A percentile compares a stretch with the other conserved stretches of the same genome.
Conservation (phyloP, 169 alveolate species). For the Babesia sp. region DNA sequence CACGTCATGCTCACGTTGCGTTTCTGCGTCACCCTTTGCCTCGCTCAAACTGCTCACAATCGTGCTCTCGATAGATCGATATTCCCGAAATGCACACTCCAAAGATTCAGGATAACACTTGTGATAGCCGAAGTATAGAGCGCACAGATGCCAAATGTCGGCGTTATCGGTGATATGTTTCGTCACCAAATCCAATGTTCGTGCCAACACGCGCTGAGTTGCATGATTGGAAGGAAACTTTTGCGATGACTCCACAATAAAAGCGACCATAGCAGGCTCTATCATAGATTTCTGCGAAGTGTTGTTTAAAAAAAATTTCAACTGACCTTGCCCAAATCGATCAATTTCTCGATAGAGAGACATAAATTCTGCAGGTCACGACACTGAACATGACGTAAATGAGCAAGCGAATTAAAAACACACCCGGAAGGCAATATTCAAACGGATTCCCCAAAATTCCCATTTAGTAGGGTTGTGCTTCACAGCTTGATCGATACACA, state of each 20-base stretch:
- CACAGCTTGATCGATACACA: conserved; percentile 75
- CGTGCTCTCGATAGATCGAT: conserved; percentile 38
- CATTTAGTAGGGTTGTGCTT: conserved; percentile 70
- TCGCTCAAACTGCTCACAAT: conserved; percentile 30
- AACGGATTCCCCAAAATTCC: conserved; percentile 78
- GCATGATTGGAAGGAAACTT: conserved; percentile 26
- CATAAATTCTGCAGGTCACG: conserved; percentile 72
- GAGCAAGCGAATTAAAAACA: background rate
- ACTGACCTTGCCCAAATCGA: conserved; percentile 64
- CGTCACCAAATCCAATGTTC: conserved; percentile 55
- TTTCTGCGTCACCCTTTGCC: conserved; percentile 35
- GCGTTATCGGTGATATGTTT: conserved; percentile 47
- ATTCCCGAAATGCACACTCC: conserved; percentile 56
- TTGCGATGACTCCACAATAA: conserved; percentile 41
- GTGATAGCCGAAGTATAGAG: conserved; percentile 39
- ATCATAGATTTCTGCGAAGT: conserved; percentile 52
- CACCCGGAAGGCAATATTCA: conserved; percentile 65
- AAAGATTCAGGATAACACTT: conserved; percentile 49
- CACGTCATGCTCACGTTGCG: conserved; percentile 47
- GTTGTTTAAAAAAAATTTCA: conserved; percentile 31
- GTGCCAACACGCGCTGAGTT: conserved; percentile 60
- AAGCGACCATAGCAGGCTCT: conserved; percentile 45
- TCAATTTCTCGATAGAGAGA: conserved; percentile 55
- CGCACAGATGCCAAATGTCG: conserved; percentile 55
- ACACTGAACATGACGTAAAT: conserved; percentile 3